A percentile compares a stretch with the other conserved stretches of the same genome.
These are phyloP conservation scores for Eucalyptus curtisii DNA, from an alignment of 345 rosid species.

Conservation along the genomic window DNA sequence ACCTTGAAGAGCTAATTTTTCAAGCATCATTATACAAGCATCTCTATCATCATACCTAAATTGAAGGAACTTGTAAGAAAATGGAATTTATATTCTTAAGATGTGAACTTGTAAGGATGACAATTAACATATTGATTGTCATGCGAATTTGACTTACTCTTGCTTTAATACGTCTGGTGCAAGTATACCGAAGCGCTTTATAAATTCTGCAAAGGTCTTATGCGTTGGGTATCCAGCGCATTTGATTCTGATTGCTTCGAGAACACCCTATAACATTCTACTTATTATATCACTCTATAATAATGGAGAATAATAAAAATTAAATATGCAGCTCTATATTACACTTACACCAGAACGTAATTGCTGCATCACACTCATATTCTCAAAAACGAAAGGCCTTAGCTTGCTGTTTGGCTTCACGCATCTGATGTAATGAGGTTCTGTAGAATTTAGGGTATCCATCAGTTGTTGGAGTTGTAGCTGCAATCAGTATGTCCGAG, in stretches of 20 bases:
- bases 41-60: constrained; percentile 57
- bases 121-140: not conserved
- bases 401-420: constrained; percentile 71
- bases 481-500: constrained; percentile 37
- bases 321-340: not conserved
- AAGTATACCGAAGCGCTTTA: constrained; percentile 46
- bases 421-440: constrained; percentile 92
- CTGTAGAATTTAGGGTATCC: constrained; percentile 80
- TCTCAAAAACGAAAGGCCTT: constrained; percentile 57
- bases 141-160: constrained; percentile 20
- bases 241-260: constrained; percentile 88
- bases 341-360: constrained; percentile 81
- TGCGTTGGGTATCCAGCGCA: constrained; percentile 80
- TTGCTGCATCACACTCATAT: constrained; percentile 58
- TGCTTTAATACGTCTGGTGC: constrained; percentile 50
- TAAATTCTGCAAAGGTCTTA: constrained; percentile 59
- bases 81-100: not conserved
- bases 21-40: constrained; percentile 72
- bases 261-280: constrained; percentile 64
- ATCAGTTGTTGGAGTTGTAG: constrained; percentile 80
- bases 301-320: not conserved
- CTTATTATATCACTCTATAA: not conserved
- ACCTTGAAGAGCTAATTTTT: constrained; percentile 11
- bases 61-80: not conserved
- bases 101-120: not conserved